Evolutionary conservation across 805 yeast genomes (phyloP).

Genomic region (Pichia eremophila): DNA sequence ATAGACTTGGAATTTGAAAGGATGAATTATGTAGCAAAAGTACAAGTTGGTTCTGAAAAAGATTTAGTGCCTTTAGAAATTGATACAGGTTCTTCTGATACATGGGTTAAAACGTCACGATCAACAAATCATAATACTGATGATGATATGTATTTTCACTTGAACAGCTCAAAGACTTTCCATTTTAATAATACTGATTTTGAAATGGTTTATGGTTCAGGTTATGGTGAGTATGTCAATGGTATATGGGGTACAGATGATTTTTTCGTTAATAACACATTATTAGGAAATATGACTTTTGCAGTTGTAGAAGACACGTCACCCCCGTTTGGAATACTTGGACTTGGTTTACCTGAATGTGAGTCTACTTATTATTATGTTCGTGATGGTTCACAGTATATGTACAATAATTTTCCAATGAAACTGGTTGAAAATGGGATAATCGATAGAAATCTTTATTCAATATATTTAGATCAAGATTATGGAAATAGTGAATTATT

Average conservation of each 20-base stretch:
- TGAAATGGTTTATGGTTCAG: conserved; percentile 34
- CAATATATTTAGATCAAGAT: conserved; percentile 46
- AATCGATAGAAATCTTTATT: conserved; percentile 47
- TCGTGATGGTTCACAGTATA: conserved; percentile 20
- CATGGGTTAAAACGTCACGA: conserved; percentile 44
- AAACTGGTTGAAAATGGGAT: conserved; percentile 48
- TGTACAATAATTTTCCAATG: conserved; percentile 59
- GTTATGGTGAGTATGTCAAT: conserved; percentile 30
- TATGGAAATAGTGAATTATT: conserved; percentile 41
- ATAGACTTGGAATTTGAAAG: neutral
- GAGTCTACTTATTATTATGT: conserved; percentile 36
- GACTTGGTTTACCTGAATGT: conserved; percentile 59
- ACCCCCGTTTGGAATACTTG: conserved; percentile 46
- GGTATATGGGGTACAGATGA: conserved; percentile 58
- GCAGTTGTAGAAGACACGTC: conserved; percentile 45
- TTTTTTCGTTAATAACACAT: conserved; percentile 39
- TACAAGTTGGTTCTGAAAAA: conserved; percentile 34
- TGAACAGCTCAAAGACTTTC: conserved; percentile 31
- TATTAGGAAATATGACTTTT: conserved; percentile 45
- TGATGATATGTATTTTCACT: conserved; percentile 14
- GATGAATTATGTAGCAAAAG: neutral
- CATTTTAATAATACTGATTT: conserved; percentile 32
- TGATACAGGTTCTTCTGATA: conserved; percentile 74
- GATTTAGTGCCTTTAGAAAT: conserved; percentile 48
- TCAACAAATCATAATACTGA: neutral